Percentiles rank a stretch among this genome's conserved stretches.
Evolutionary conservation across 441 rosid genomes (phyloP).

Genomic region (Syzygium malaccense): DNA sequence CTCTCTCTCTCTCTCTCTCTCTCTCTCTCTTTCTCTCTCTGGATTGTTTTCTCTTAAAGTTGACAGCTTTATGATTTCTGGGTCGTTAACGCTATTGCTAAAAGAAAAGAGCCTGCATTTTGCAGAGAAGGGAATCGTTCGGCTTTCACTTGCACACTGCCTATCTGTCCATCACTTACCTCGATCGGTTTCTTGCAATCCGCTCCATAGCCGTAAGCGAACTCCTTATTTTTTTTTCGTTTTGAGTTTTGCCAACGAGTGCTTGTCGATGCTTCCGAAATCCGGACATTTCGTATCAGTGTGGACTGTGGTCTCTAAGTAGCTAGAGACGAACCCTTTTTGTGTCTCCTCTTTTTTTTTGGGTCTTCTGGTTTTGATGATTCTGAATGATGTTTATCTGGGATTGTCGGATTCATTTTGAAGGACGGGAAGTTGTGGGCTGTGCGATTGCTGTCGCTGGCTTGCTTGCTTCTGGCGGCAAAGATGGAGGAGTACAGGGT

Average conservation of each 20-base stretch:
- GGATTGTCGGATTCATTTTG: neutral
- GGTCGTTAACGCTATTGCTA: neutral
- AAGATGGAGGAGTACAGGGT: constrained; percentile 78
- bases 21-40: neutral
- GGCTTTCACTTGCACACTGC: constrained; percentile 69
- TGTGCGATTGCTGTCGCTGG: constrained; percentile 58
- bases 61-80: neutral
- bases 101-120: neutral
- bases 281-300: neutral
- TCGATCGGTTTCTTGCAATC: constrained; percentile 61
- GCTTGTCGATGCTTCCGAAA: neutral
- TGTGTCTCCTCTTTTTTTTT: neutral
- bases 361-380: neutral
- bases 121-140: constrained; percentile 50
- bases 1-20: neutral
- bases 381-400: neutral
- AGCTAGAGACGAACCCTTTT: neutral
- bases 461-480: constrained; percentile 75
- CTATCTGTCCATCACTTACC: constrained; percentile 60
- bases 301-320: neutral
- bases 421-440: constrained; percentile 79
- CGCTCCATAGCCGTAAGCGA: constrained; percentile 58
- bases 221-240: neutral
- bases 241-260: neutral
- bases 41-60: neutral